Conservation (phyloP, 2,329 filamentous ascomycete genomes). For the Colletotrichum cordylinicola region DNA sequence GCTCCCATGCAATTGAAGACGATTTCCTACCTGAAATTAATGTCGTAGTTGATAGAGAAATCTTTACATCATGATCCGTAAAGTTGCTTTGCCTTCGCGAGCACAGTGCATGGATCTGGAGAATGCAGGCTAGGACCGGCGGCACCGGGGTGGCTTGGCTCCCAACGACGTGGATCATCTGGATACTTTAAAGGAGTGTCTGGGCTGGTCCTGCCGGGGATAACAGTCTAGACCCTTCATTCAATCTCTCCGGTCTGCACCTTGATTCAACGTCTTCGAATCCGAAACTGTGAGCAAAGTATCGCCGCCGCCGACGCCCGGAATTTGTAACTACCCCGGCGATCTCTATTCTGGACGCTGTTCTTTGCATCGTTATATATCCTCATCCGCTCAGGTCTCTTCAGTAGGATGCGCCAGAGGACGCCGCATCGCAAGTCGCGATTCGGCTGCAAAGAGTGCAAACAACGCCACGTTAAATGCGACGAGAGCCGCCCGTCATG, state of each 20-base stretch:
- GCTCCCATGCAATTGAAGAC: too few relatives aligned
- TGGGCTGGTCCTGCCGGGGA: neutral
- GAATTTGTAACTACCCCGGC: neutral
- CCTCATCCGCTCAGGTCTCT: neutral
- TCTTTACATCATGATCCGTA: neutral
- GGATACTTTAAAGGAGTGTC: neutral
- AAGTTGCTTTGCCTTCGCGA: neutral
- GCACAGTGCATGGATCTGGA: neutral
- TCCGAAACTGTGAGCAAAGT: neutral
- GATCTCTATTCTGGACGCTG: neutral
- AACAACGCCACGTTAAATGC: constrained; percentile 46
- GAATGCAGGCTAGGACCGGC: neutral
- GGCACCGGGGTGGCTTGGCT: neutral
- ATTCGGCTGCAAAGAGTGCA: constrained; percentile 45
- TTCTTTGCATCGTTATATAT: neutral
- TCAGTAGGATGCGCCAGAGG: neutral
- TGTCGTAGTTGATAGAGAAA: neutral
- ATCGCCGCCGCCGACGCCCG: neutral
- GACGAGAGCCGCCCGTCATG: constrained; percentile 46
- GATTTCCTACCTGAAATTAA: neutral
- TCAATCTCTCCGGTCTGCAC: neutral
- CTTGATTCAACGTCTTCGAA: neutral
- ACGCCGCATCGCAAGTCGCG: constrained; percentile 42
- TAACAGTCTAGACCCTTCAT: neutral
- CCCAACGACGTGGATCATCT: neutral